Evolutionary conservation across 352 stramenopile species (phyloP), one percentile per base, ranked within the genome.

Genomic region (Globisporangium cystogenes): DNA sequence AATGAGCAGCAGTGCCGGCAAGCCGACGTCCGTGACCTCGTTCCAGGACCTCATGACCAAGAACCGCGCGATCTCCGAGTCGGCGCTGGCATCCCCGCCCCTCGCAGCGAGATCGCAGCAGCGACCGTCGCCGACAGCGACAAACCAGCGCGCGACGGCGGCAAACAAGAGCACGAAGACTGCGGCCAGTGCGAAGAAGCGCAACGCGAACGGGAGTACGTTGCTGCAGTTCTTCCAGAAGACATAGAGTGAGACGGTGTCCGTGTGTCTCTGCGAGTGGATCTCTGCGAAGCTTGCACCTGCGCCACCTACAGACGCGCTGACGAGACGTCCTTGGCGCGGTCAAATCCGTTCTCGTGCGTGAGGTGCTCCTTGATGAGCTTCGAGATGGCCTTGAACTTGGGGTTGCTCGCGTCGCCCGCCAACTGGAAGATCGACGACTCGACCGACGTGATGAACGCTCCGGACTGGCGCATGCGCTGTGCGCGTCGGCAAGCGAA

Each of bases 381-480:
- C 53, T 78, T 87, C 51, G 85, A 97, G 43, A 99, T 87, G 46
- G 70, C 69, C 53, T 95, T 96, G 69, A 99, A 99, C 65, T 96
- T 82, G 8, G 78, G 73, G 66, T 98, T 83, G 36, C 90, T 91
- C 21, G 96, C 90, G 51, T 91, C 82, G 24, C 83, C 68, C 48
- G 97, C 79, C 37, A 99, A 60, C 71, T 98, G 96, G 67, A 99
- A 99, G 36, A 97, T 90, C 20, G 94, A 74, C 44, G 80, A 95
- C 73, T 99, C 96, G 4, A 96, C 86, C 7, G 96, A 98, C 53
- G 96, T 99, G 46, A 99, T 80, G 65, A 86, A 98, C 21, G 94
- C 95, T 12, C 97, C 97, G 10, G 81, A 87, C 40, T 95, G 68
- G 48, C 86, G 76, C 86, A 99, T 97, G 49, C 96, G 80, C 61